Percentiles rank a stretch among this genome's conserved stretches.
Conservation (phyloP, 331 rosid species). For the Quercus lobata region DNA sequence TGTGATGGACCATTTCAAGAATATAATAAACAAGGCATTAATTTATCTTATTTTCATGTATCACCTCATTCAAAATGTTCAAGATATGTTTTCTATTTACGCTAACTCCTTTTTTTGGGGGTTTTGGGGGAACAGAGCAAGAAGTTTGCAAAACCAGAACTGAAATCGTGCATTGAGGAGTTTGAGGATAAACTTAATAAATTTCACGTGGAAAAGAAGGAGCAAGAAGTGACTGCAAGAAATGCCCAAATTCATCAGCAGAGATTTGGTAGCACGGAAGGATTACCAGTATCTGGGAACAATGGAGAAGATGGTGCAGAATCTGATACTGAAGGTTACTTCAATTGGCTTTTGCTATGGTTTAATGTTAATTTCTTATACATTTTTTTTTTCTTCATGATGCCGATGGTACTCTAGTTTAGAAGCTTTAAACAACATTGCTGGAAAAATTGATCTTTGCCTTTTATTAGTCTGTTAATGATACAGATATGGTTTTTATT, state of each 20-base stretch:
- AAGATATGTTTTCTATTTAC: not conserved
- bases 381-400: not conserved
- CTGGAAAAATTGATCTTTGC: slow-evolving; percentile 1
- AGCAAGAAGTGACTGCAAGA: slow-evolving; percentile 76
- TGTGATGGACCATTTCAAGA: slow-evolving; percentile 76
- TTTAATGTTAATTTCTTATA: not conserved
- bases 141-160: slow-evolving; percentile 92
- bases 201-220: slow-evolving; percentile 78
- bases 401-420: not conserved
- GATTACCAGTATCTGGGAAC: slow-evolving; percentile 24
- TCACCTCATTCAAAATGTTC: slow-evolving; percentile 4
- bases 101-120: not conserved
- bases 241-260: slow-evolving; percentile 77
- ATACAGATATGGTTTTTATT: not conserved
- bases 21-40: slow-evolving; percentile 78
- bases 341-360: slow-evolving; percentile 7
- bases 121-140: slow-evolving; percentile 47
- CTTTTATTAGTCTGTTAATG: not conserved
- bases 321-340: slow-evolving; percentile 63
- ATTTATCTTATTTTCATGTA: slow-evolving; percentile 3
- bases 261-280: slow-evolving; percentile 45
- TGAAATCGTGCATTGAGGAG: slow-evolving; percentile 77
- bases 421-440: not conserved
- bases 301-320: slow-evolving; percentile 38
- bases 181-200: slow-evolving; percentile 89